Evolutionary conservation across 441 rosid species (phyloP).

Genomic region (Geranium incanum): DNA sequence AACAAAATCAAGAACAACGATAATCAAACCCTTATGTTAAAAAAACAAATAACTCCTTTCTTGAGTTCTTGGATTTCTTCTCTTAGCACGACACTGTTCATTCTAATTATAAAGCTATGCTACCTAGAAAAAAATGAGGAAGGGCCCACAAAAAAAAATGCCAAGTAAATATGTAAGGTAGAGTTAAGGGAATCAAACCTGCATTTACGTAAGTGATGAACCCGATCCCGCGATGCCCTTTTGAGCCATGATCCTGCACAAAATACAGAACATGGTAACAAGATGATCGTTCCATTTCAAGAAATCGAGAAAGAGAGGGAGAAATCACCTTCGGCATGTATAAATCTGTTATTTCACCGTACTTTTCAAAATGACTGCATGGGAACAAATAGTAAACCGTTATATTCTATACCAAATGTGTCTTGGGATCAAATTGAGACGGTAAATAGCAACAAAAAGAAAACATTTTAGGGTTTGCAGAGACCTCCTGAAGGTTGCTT

Average conservation of each 20-base stretch:
- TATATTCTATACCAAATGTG: constrained; percentile 8
- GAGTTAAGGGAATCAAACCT: constrained; percentile 36
- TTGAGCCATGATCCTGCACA: constrained; percentile 70
- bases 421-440: constrained; percentile 4
- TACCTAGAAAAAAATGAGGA: neutral
- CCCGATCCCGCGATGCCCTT: constrained; percentile 87
- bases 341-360: constrained; percentile 81
- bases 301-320: neutral
- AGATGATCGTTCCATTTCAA: neutral
- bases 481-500: constrained; percentile 64
- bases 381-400: constrained; percentile 11
- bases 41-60: neutral
- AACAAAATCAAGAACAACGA: neutral
- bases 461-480: neutral
- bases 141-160: neutral
- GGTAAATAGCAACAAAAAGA: constrained; percentile 1
- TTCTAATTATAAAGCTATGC: neutral
- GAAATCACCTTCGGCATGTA: constrained; percentile 85
- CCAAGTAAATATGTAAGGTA: neutral
- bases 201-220: constrained; percentile 75
- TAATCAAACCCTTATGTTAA: neutral
- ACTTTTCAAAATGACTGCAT: constrained; percentile 84
- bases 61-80: neutral
- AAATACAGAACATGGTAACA: constrained; percentile 10
- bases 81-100: no score